Conservation (phyloP, 2,329 filamentous ascomycete species). For the Hymenoscyphus scutula region DNA sequence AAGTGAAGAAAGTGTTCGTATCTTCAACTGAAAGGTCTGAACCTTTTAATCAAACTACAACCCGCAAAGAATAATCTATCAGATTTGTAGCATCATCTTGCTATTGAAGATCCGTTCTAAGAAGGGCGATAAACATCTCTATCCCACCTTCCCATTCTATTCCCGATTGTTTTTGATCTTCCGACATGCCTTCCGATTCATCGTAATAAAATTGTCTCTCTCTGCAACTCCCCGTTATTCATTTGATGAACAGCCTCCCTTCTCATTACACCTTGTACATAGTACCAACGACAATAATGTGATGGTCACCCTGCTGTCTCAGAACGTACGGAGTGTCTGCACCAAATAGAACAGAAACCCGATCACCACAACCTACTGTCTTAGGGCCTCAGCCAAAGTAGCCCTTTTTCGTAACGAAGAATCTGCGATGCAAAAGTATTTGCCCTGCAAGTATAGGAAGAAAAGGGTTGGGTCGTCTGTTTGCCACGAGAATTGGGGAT, state of each 20-base stretch:
- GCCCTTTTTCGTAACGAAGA: neutral
- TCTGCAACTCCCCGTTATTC: conserved; percentile 1
- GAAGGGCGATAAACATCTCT: too few relatives aligned
- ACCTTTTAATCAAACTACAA: too few relatives aligned
- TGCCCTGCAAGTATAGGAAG: neutral
- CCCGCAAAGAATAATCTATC: too few relatives aligned
- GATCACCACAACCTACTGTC: conserved; percentile 9
- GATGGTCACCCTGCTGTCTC: conserved; percentile 4
- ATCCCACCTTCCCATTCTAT: too few relatives aligned
- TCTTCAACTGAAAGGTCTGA: too few relatives aligned
- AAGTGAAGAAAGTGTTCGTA: too few relatives aligned
- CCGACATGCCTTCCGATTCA: neutral
- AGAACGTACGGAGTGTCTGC: conserved; percentile 14
- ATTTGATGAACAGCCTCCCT: conserved; percentile 18
- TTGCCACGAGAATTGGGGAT: neutral
- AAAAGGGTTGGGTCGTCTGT: neutral
- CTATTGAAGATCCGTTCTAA: too few relatives aligned
- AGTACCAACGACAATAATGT: conserved; percentile 17
- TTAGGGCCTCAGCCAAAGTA: conserved; percentile 14
- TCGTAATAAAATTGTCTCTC: neutral
- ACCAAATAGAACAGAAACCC: conserved; percentile 14
- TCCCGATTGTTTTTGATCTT: too few relatives aligned
- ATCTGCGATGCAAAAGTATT: neutral
- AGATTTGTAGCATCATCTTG: too few relatives aligned
- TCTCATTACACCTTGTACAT: conserved; percentile 14